phyloP scores from a whole-genome alignment of 805 yeast species.

The Torulaspora gathmanii region DNA sequence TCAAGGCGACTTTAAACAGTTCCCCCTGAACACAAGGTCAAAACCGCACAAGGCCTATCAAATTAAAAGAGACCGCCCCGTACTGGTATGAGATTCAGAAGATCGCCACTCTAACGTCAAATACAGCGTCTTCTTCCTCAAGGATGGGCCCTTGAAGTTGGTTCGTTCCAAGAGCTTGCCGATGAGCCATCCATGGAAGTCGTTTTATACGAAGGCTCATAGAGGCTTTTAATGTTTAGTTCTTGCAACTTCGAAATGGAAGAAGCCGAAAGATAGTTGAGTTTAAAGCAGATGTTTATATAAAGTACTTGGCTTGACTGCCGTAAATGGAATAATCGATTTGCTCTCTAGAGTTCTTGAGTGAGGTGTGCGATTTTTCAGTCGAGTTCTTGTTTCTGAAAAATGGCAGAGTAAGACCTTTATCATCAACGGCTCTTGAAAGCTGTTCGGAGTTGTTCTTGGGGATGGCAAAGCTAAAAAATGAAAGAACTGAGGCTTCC shows the following conservation, averaged over 20 bases:
- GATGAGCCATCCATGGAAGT: neutral
- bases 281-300: conserved; percentile 1
- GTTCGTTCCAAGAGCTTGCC: neutral
- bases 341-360: neutral
- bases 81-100: neutral
- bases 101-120: too few species aligned
- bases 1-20: neutral
- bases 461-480: conserved; percentile 3
- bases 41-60: neutral
- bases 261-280: neutral
- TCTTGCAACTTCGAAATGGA: neutral
- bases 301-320: conserved; percentile 13
- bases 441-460: neutral
- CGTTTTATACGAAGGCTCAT: neutral
- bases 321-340: conserved; percentile 10
- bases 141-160: neutral
- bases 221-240: neutral
- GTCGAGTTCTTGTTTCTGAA: neutral
- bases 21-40: neutral
- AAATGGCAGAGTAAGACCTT: neutral
- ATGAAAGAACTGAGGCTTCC: conserved; percentile 10
- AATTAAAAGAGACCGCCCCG: neutral
- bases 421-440: neutral
- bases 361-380: neutral
- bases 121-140: neutral